Percentiles rank a stretch among this genome's conserved stretches.
phyloP scores from a whole-genome alignment of 495 filamentous ascomycete species.

The Pyrenula aspistea region DNA sequence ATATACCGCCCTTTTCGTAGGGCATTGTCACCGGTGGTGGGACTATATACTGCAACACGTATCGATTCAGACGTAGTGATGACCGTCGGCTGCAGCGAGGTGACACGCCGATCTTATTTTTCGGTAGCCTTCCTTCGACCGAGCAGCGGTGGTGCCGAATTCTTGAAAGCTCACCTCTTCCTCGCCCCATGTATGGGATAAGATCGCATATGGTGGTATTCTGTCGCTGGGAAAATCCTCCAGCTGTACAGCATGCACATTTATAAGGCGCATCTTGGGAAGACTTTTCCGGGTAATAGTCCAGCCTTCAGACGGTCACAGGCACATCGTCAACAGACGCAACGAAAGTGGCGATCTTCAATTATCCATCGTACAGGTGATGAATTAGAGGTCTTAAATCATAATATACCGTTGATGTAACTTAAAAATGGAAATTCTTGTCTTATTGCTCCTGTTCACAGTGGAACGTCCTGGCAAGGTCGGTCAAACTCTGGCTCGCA shows the following conservation, averaged over 20 bases:
- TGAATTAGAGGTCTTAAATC: no score
- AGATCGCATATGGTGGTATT: slow-evolving; percentile 20
- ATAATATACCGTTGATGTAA: no score
- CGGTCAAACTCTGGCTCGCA: no score
- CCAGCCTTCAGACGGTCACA: no score
- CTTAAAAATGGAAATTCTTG: no score
- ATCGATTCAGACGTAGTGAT: slow-evolving; percentile 29
- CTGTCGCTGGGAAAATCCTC: slow-evolving; percentile 12
- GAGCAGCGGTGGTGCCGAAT: not conserved
- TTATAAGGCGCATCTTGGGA: slow-evolving; percentile 18
- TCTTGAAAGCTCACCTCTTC: slow-evolving; percentile 21
- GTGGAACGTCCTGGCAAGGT: no score
- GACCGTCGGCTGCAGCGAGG: slow-evolving; percentile 11
- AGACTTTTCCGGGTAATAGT: no score
- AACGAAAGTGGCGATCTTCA: no score
- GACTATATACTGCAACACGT: slow-evolving; percentile 15
- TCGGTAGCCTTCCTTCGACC: not conserved
- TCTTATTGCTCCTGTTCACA: no score
- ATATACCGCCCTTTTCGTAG: slow-evolving; percentile 1
- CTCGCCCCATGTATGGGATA: slow-evolving; percentile 24
- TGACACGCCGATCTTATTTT: slow-evolving; percentile 21
- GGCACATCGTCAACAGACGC: no score
- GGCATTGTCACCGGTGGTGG: slow-evolving; percentile 2
- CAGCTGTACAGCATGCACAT: slow-evolving; percentile 11
- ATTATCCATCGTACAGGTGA: no score